These are phyloP conservation scores for Begonia masoniana DNA, from an alignment of 306 rosid species.

Conservation along the genomic window DNA sequence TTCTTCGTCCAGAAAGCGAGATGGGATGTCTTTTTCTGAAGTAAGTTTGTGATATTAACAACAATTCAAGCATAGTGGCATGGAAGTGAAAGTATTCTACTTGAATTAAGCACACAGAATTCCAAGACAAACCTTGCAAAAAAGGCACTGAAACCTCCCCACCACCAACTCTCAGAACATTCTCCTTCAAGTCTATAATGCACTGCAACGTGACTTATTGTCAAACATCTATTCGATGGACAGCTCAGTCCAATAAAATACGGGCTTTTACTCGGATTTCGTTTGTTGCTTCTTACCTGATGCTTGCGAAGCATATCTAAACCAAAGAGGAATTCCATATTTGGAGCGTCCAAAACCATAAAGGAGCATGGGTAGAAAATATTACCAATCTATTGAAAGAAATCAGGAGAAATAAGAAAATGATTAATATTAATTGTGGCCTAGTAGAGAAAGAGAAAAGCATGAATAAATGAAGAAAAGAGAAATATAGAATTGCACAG, in stretches of 20 bases:
- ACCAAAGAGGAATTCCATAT: slow-evolving; percentile 95
- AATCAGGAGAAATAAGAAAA: not conserved
- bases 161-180: slow-evolving; percentile 86
- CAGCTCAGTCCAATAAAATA: too few species aligned
- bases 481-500: too few species aligned
- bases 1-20: slow-evolving; percentile 53
- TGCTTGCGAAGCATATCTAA: slow-evolving; percentile 96
- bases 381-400: slow-evolving; percentile 53
- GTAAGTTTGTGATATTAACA: slow-evolving; percentile 6
- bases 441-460: too few species aligned
- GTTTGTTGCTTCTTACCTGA: slow-evolving; percentile 43
- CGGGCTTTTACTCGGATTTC: not conserved
- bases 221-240: not conserved
- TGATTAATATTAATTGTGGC: not conserved
- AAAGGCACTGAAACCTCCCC: slow-evolving; percentile 94
- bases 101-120: not conserved
- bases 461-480: too few species aligned
- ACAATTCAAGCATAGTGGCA: slow-evolving; percentile 4
- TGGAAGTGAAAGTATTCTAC: slow-evolving; percentile 2
- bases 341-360: slow-evolving; percentile 71
- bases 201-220: slow-evolving; percentile 35
- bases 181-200: slow-evolving; percentile 70
- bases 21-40: slow-evolving; percentile 84
- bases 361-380: slow-evolving; percentile 89
- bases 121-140: slow-evolving; percentile 56